Base-by-base conservation (phyloP, 192 early-diverging fungal genomes). In the Pilobolus umbonatus region DNA sequence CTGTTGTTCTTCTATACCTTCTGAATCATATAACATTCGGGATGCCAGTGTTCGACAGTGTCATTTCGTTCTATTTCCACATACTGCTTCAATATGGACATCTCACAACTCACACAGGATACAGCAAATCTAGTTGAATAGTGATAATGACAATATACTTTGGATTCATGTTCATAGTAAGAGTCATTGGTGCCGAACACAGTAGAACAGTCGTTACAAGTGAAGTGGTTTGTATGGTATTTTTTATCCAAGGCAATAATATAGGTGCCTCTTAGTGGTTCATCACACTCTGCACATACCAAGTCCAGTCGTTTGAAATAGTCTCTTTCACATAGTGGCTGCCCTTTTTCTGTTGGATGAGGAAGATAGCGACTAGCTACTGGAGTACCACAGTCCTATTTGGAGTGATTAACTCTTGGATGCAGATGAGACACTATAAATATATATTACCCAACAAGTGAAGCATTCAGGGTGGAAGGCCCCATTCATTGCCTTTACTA, bases 21-120 rank as follows among this genome's bases (percentile, higher is more conserved):
- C 76, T 94, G 92, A 46, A 99, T 97, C 97, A 98, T 98, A 75
- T 99, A 99, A 71, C 97, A 99, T 66, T 95, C 92, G 5, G 95
- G 95, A 70, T 99, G 97, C 97, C 97, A 99, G 67, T 94, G 92
- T 65, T 95, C 91, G 28, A 81, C 76, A 17, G 76, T 52, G 30
- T 69, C 76, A 51, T 86, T 89, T 46, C 87, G 75, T 58, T 80
- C 89, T 64, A 95, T 92, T 70, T 99, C 94, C 40, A 99, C 83
- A 82, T 93, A 99, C 65, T 93, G 93, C 72, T 94, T 91, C 64
- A 99, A 73, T 56, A 99, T 95, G 17, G 93, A 90, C 47, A 88
- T 93, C 61, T 91, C 77, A 68, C 97, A 99, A 14, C 97, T 95
- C n/a, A 92, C 88, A 72, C 97, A 99, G 61, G 88, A 90, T 50